Evolutionary conservation across 1,139 yeast species (phyloP), one percentile per base, ranked within the genome.

Genomic region (Scheffersomyces titani): DNA sequence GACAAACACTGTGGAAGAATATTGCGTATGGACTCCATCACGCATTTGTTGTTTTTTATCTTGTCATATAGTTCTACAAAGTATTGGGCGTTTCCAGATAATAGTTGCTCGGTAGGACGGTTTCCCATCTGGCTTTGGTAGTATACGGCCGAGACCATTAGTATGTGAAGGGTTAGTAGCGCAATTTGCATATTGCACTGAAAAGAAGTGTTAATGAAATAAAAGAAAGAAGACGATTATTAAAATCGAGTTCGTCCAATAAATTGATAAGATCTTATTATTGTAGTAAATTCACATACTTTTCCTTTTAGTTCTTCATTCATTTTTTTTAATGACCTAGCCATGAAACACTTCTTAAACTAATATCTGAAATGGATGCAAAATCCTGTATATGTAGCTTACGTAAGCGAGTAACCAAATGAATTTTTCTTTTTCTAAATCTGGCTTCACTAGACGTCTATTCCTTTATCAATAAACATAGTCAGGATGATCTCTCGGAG

Each of bases 1-100:
- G 57, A 56, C 9, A 65, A 61, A 54, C 84, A 80, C 24, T 63
- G 61, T 0, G 70, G 68, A 13, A 77, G 52, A 7, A 76, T 60
- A 1, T 63, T 62, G 2, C 54, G 49, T 5, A 78, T 56, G 0
- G 82, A 79, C 3, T 62, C 55, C 50, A 63, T 61, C 1, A 70
- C 60, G 61, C 81, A 77, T 3, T 44, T 53, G 40, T 30, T 30
- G 40, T 30, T 47, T 22, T 47, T n/a, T 47, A 50, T 19, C 19
- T 22, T 51, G 6, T 19, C 24, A 45, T 47, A 18, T 30, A 30
- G 40, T 30, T 30, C 40, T 30, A 16, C 13, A 11, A 30, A 30
- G 40, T 30, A 30, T 30, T 30, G 40, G 16, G 9, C 13, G 16
- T 30, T 30, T 2, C 16, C 40, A 30, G 40, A 9, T 2, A 30